Conservation (phyloP, 2,329 filamentous ascomycete species). For the Penicillium fuscoglaucum region DNA sequence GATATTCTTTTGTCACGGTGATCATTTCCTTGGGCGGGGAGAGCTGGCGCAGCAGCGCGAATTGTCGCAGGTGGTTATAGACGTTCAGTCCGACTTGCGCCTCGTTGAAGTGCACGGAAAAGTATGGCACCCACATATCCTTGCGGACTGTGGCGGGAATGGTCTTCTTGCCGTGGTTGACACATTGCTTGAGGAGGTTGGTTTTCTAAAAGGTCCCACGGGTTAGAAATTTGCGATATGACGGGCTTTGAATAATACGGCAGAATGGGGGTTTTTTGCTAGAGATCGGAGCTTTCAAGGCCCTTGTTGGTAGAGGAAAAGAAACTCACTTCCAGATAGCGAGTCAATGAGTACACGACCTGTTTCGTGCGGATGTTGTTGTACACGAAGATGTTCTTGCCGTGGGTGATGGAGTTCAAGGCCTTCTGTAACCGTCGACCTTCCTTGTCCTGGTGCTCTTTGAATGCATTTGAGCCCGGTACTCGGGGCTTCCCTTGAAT, state of each 20-base stretch:
- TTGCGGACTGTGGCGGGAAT: constrained; percentile 58
- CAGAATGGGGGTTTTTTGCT: background rate
- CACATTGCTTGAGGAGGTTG: constrained; percentile 56
- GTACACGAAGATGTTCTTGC: constrained; percentile 64
- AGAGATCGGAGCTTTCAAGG: background rate
- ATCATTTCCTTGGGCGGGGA: constrained; percentile 49
- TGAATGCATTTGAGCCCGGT: constrained; percentile 45
- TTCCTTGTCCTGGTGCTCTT: constrained; percentile 40
- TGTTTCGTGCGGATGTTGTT: constrained; percentile 63
- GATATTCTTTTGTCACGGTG: constrained; percentile 46
- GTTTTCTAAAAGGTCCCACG: constrained; percentile 43
- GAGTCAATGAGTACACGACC: constrained; percentile 62
- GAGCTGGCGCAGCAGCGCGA: constrained; percentile 59
- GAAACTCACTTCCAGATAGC: constrained; percentile 54
- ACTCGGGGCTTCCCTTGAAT: constrained; percentile 47
- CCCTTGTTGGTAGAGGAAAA: background rate
- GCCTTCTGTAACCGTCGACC: constrained; percentile 46
- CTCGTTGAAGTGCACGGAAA: constrained; percentile 57
- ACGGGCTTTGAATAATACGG: background rate
- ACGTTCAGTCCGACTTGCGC: constrained; percentile 54
- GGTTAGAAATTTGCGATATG: constrained; percentile 12
- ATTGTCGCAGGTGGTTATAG: constrained; percentile 61
- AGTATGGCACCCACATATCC: constrained; percentile 64
- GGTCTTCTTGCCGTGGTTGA: constrained; percentile 65
- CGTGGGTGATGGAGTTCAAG: constrained; percentile 51